Percentiles rank a stretch among this genome's conserved stretches.
These are phyloP conservation scores for Herpetospermum pedunculosum DNA, from an alignment of 306 rosid species.

Conservation along the genomic window DNA sequence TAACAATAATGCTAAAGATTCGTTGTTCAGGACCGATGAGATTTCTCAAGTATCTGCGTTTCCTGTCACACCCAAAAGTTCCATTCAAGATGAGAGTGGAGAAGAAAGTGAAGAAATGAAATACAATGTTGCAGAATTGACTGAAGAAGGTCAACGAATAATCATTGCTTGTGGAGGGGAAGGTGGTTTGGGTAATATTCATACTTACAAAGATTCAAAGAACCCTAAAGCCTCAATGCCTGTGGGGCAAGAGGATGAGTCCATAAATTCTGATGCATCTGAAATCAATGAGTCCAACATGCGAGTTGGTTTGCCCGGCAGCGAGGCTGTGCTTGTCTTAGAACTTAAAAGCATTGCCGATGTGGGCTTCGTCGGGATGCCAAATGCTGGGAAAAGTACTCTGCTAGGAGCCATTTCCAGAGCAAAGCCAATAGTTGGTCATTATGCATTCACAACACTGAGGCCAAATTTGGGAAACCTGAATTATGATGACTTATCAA, in stretches of 20 bases:
- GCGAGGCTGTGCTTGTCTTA: slow-evolving; percentile 57
- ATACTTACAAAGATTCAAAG: slow-evolving; percentile 28
- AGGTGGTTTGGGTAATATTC: slow-evolving; percentile 64
- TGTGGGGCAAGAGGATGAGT: slow-evolving; percentile 10
- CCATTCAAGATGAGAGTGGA: slow-evolving; percentile 17
- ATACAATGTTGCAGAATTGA: slow-evolving; percentile 63
- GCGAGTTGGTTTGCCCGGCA: slow-evolving; percentile 45
- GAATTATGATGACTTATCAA: slow-evolving; percentile 68
- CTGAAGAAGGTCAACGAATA: slow-evolving; percentile 57
- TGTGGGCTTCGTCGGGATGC: slow-evolving; percentile 93
- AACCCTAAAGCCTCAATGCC: slow-evolving; percentile 17
- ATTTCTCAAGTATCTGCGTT: slow-evolving; percentile 21
- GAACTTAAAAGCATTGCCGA: slow-evolving; percentile 93
- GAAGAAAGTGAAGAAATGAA: slow-evolving; percentile 34
- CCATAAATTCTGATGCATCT: slow-evolving; percentile 13
- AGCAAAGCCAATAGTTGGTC: slow-evolving; percentile 73
- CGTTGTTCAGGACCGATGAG: slow-evolving; percentile 8
- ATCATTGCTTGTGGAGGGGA: slow-evolving; percentile 66
- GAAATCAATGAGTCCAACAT: slow-evolving; percentile 29
- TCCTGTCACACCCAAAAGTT: slow-evolving; percentile 15
- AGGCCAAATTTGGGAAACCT: slow-evolving; percentile 85
- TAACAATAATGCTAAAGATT: slow-evolving; percentile 19
- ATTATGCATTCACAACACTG: slow-evolving; percentile 87
- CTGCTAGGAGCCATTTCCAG: slow-evolving; percentile 78
- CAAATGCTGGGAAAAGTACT: slow-evolving; percentile 97